phyloP scores from a whole-genome alignment of 306 rosid species.

The Cotoneaster glaucophyllus region DNA sequence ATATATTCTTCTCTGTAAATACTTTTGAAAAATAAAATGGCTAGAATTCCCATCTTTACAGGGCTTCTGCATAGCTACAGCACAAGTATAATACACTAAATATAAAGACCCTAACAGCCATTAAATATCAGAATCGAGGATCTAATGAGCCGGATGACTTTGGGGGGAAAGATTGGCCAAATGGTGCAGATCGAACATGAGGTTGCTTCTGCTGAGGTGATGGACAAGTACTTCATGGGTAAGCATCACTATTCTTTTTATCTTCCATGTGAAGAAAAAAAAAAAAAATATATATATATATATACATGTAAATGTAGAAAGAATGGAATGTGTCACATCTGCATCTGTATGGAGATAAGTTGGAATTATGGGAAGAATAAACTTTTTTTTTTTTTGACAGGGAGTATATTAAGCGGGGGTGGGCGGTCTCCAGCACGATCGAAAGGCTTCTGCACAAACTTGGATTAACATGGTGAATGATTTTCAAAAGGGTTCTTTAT shows the following conservation, averaged over 20 bases:
- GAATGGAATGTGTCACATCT: too few relatives aligned
- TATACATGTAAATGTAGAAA: too few relatives aligned
- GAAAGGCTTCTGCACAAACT: slow-evolving; percentile 21
- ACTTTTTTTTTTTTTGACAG: not conserved
- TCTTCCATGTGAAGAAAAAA: too few relatives aligned
- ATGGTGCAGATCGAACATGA: slow-evolving; percentile 32
- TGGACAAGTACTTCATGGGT: slow-evolving; percentile 35
- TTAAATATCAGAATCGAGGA: slow-evolving; percentile 20
- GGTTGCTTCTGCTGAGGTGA: slow-evolving; percentile 24
- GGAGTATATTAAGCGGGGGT: slow-evolving; percentile 38
- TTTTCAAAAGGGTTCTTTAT: slow-evolving; percentile 25
- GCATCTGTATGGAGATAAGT: not conserved
- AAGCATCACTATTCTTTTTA: not conserved
- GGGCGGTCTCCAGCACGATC: slow-evolving; percentile 23
- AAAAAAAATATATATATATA: not conserved
- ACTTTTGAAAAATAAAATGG: not conserved
- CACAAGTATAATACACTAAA: slow-evolving; percentile 2
- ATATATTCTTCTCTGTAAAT: not conserved
- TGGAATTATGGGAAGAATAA: not conserved
- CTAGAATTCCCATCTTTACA: not conserved
- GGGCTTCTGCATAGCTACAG: not conserved
- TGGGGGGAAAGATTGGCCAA: slow-evolving; percentile 32
- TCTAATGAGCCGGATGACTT: slow-evolving; percentile 19
- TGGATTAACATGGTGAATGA: slow-evolving; percentile 34
- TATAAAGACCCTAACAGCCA: slow-evolving; percentile 32